A percentile compares a stretch with the other conserved stretches of the same genome.
Evolutionary conservation across 2,329 filamentous ascomycete genomes (phyloP).

Genomic region (Corniculantispora saksenae): DNA sequence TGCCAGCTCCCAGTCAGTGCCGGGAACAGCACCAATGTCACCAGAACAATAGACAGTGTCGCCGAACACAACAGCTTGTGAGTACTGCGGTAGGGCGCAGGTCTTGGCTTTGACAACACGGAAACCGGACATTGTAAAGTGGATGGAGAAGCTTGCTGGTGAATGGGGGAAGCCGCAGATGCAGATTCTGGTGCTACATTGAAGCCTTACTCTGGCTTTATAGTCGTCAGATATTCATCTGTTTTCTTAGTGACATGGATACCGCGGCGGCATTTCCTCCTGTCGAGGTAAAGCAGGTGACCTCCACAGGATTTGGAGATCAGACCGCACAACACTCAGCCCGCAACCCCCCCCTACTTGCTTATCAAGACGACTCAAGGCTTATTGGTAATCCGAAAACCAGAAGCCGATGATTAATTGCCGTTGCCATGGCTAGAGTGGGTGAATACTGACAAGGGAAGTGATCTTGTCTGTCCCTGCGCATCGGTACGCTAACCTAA

Average conservation of each 20-base stretch:
- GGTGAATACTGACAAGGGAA: no score
- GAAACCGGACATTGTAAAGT: background rate
- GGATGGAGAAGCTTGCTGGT: background rate
- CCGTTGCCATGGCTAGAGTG: no score
- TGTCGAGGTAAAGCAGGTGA: no score
- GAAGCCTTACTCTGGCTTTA: no score
- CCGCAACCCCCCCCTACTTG: background rate
- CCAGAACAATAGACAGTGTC: conserved; percentile 74
- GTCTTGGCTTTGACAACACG: conserved; percentile 48
- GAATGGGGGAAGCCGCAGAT: background rate
- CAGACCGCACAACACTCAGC: no score
- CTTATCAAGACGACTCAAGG: background rate
- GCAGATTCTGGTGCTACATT: background rate
- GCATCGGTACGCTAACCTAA: background rate
- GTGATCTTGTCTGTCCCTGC: no score
- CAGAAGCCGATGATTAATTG: background rate
- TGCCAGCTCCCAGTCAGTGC: conserved; percentile 50
- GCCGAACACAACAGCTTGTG: conserved; percentile 61
- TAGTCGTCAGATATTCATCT: no score
- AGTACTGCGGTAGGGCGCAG: conserved; percentile 55
- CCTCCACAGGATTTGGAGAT: no score
- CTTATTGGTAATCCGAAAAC: background rate
- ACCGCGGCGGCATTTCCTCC: no score
- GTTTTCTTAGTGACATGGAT: no score
- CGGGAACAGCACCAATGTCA: conserved; percentile 57